phyloP scores from a whole-genome alignment of 805 yeast species.

The Candida sithepensis region DNA sequence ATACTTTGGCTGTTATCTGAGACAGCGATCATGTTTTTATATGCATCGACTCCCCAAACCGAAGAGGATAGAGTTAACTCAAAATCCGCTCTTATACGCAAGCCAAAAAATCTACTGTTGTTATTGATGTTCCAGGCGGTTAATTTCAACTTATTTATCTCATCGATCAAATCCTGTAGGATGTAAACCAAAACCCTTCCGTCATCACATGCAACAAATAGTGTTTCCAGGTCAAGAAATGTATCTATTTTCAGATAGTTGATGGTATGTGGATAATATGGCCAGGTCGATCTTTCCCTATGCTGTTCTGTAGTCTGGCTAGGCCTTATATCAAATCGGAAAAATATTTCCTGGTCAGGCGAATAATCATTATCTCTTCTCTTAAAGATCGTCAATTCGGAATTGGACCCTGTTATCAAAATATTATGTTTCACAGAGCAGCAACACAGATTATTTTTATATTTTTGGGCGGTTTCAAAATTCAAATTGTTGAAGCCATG shows the following conservation, averaged over 20 bases:
- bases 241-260: conserved; percentile 42
- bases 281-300: conserved; percentile 40
- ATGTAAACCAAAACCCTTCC: conserved; percentile 44
- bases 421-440: conserved; percentile 18
- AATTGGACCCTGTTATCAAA: conserved; percentile 30
- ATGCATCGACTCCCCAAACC: conserved; percentile 61
- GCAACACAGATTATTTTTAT: conserved; percentile 39
- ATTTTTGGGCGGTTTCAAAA: conserved; percentile 30
- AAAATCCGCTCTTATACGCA: conserved; percentile 19
- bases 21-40: conserved; percentile 38
- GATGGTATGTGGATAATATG: conserved; percentile 51
- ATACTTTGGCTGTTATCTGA: conserved; percentile 54
- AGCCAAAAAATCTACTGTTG: conserved; percentile 3
- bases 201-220: conserved; percentile 52
- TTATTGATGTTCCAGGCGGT: background rate
- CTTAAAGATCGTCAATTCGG: conserved; percentile 34
- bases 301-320: conserved; percentile 37
- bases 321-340: conserved; percentile 43
- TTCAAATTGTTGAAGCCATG: conserved; percentile 20
- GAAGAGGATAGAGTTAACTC: conserved; percentile 40
- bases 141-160: background rate
- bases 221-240: conserved; percentile 38
- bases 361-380: conserved; percentile 16
- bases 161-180: conserved; percentile 27
- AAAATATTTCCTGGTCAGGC: conserved; percentile 24